A percentile compares a stretch with the other conserved stretches of the same genome.
phyloP scores from a whole-genome alignment of 805 yeast genomes.

The Kluyveromyces lactis region DNA sequence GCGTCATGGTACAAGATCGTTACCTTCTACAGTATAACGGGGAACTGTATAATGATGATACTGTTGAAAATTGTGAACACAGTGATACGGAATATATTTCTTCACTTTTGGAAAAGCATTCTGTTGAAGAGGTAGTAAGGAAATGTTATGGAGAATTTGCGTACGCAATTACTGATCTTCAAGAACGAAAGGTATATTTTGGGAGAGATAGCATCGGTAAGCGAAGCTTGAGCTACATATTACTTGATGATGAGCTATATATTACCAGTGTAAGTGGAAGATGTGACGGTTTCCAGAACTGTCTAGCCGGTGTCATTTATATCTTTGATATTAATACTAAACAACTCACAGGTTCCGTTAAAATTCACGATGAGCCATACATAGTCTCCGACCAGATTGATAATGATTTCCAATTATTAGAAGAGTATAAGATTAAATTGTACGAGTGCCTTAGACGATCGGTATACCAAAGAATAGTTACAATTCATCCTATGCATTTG shows the following conservation, averaged over 20 bases:
- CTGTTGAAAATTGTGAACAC: constrained; percentile 34
- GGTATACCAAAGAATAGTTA: constrained; percentile 42
- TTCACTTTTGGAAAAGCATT: constrained; percentile 26
- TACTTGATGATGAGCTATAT: constrained; percentile 29
- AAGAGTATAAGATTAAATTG: background rate
- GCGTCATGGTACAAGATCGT: constrained; percentile 34
- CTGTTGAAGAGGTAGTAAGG: constrained; percentile 34
- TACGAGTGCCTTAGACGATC: constrained; percentile 29
- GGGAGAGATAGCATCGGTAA: constrained; percentile 83
- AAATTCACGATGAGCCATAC: constrained; percentile 10
- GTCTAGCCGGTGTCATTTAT: constrained; percentile 45
- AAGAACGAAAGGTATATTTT: constrained; percentile 43
- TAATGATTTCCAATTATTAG: constrained; percentile 6
- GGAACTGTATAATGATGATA: constrained; percentile 64
- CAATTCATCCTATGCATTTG: constrained; percentile 50
- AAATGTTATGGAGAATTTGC: constrained; percentile 80
- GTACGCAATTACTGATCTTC: constrained; percentile 39
- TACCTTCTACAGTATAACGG: constrained; percentile 77
- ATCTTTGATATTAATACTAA: constrained; percentile 28
- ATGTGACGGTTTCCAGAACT: constrained; percentile 38
- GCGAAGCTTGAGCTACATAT: constrained; percentile 54
- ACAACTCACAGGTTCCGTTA: constrained; percentile 12
- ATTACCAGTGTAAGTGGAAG: constrained; percentile 38
- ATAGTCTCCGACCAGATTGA: constrained; percentile 19
- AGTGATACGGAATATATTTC: constrained; percentile 54